Conservation (phyloP, 495 filamentous ascomycete genomes). For the Jackrogersella multiformis region DNA sequence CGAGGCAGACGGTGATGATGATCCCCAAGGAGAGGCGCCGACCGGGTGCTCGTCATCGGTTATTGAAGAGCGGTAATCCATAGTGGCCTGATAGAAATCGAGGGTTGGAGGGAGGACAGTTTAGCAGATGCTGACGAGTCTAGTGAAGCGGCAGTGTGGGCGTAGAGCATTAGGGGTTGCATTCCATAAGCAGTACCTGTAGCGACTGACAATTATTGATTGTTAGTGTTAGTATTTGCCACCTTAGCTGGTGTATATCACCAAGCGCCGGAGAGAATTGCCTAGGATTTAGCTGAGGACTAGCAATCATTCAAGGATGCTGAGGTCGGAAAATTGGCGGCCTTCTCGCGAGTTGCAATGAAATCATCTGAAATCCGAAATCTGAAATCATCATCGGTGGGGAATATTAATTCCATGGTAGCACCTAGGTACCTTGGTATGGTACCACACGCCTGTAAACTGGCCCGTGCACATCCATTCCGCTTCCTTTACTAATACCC, state of each 20-base stretch:
- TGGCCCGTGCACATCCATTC: constrained; percentile 24
- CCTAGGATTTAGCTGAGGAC: constrained; percentile 6
- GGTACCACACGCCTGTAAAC: background rate
- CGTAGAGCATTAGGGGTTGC: constrained; percentile 23
- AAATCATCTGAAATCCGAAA: too few relatives aligned
- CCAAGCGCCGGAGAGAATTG: background rate
- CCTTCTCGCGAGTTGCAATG: constrained; percentile 12
- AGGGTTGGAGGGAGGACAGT: background rate
- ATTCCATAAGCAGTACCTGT: constrained; percentile 9
- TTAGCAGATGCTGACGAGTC: constrained; percentile 1
- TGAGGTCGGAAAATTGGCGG: constrained; percentile 18
- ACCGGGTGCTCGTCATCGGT: constrained; percentile 75
- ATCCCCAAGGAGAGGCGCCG: constrained; percentile 81
- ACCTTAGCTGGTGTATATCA: too few relatives aligned
- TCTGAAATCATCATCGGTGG: constrained; percentile 41
- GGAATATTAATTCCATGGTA: constrained; percentile 8
- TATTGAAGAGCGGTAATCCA: constrained; percentile 87
- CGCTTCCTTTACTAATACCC: too few relatives aligned
- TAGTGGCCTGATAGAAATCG: constrained; percentile 45
- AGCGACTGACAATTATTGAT: background rate
- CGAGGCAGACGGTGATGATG: constrained; percentile 68
- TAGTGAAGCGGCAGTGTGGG: constrained; percentile 5
- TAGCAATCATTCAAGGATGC: constrained; percentile 3
- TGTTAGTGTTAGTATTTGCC: background rate
- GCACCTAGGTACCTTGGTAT: background rate